Percentiles rank a stretch among this genome's conserved stretches.
phyloP scores from a whole-genome alignment of 1,284 basidiomycete species.

The Pseudozyma pruni region DNA sequence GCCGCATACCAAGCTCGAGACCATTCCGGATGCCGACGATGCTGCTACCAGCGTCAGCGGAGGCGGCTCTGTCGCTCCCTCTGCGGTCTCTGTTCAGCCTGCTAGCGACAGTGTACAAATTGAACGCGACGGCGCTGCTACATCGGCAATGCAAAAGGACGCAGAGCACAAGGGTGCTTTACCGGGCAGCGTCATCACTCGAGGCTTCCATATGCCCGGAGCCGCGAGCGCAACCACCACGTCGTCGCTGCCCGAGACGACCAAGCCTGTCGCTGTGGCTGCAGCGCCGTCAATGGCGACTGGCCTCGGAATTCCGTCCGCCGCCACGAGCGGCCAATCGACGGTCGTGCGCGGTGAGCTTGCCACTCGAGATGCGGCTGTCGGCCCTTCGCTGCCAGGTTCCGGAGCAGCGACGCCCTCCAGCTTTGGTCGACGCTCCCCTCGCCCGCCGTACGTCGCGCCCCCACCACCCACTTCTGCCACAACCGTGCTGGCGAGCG shows the following conservation, averaged over 20 bases:
- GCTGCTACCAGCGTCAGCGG: conserved; percentile 24
- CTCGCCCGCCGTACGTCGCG: conserved; percentile 55
- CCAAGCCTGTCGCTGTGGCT: conserved; percentile 3
- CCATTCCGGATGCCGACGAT: conserved; percentile 42
- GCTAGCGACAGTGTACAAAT: not conserved
- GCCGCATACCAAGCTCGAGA: conserved; percentile 33
- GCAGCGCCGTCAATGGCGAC: conserved; percentile 3
- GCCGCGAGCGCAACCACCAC: not conserved
- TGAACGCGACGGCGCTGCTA: not conserved
- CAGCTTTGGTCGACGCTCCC: conserved; percentile 51
- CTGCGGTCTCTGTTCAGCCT: conserved; percentile 1
- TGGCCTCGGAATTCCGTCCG: conserved; percentile 22
- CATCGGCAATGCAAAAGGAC: conserved; percentile 1
- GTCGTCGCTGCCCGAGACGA: conserved; percentile 4
- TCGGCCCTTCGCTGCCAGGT: conserved; percentile 23
- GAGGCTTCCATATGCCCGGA: conserved; percentile 45
- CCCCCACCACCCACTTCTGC: conserved; percentile 59
- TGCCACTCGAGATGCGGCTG: conserved; percentile 18
- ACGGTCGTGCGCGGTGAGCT: conserved; percentile 11
- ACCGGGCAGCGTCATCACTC: conserved; percentile 42
- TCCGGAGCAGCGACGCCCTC: conserved; percentile 42
- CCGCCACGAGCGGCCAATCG: conserved; percentile 18
- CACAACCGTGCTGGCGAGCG: conserved; percentile 40
- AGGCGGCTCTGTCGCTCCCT: not conserved
- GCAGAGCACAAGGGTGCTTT: conserved; percentile 32